Conservation (phyloP, 2,329 filamentous ascomycete genomes). For the Xylaria arbuscula region DNA sequence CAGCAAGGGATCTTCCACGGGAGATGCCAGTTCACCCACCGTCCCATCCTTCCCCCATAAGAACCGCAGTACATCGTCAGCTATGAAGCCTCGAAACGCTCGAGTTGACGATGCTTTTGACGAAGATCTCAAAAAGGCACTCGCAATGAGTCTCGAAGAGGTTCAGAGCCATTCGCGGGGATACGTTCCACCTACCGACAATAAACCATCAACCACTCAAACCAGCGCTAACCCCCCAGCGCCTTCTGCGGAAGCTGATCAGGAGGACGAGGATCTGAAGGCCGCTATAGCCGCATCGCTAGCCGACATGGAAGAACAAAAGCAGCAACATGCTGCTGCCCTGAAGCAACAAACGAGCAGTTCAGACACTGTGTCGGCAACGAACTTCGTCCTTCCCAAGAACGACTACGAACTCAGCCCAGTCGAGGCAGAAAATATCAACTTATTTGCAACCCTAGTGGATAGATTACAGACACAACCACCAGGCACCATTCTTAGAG, state of each 20-base stretch:
- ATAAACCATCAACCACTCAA: constrained; percentile 47
- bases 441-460: constrained; percentile 92
- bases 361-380: constrained; percentile 59
- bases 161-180: constrained; percentile 79
- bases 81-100: constrained; percentile 90
- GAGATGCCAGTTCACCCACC: constrained; percentile 58
- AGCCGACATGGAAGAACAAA: constrained; percentile 98
- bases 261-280: constrained; percentile 91
- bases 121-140: constrained; percentile 89
- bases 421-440: constrained; percentile 97
- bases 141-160: constrained; percentile 98
- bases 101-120: constrained; percentile 92
- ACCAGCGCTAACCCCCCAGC: constrained; percentile 52
- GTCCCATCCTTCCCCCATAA: constrained; percentile 64
- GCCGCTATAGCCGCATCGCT: constrained; percentile 95
- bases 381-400: constrained; percentile 75
- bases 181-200: constrained; percentile 71
- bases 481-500: constrained; percentile 92
- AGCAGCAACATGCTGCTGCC: constrained; percentile 85
- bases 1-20: constrained; percentile 53
- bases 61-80: constrained; percentile 70
- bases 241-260: constrained; percentile 79
- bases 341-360: constrained; percentile 81
- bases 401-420: constrained; percentile 95
- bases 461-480: constrained; percentile 95